Percentiles rank a stretch among this genome's conserved stretches.
Conservation (phyloP, 202 grass and related monocot genomes). For the Setaria viridis region DNA sequence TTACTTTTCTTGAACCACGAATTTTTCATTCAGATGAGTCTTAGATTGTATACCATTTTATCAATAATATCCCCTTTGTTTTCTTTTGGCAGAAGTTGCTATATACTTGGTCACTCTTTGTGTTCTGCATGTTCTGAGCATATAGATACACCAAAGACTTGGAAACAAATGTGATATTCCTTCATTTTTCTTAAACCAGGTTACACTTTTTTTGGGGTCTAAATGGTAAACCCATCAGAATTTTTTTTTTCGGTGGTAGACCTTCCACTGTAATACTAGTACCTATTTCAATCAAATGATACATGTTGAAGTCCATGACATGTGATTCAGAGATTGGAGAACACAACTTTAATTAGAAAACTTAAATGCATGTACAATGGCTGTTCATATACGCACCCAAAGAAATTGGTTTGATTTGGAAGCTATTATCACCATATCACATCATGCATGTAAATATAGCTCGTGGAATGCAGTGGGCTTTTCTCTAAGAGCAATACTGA, state of each 20-base stretch:
- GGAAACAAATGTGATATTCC: background rate
- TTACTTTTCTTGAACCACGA: constrained; percentile 13
- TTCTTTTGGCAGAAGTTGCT: background rate
- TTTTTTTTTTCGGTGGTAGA: background rate
- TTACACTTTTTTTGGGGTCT: background rate
- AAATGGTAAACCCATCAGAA: background rate
- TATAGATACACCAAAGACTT: constrained; percentile 3
- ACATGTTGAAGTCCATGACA: constrained; percentile 1
- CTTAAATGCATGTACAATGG: background rate
- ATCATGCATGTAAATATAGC: constrained; percentile 4
- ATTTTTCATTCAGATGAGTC: background rate
- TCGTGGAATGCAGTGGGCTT: constrained; percentile 5
- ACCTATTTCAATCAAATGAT: background rate
- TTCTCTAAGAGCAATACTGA: constrained; percentile 17
- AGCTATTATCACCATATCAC: background rate
- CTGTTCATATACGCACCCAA: background rate
- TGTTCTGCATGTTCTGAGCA: background rate
- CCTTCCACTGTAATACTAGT: background rate
- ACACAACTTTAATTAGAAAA: background rate
- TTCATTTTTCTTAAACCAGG: background rate
- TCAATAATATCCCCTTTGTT: background rate
- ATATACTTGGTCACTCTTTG: background rate
- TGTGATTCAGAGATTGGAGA: background rate
- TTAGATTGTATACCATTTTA: constrained; percentile 25
- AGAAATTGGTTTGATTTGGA: background rate